A percentile compares a stretch with the other conserved stretches of the same genome.
phyloP scores from a whole-genome alignment of 805 yeast species.

The Ogataea kodamae region DNA sequence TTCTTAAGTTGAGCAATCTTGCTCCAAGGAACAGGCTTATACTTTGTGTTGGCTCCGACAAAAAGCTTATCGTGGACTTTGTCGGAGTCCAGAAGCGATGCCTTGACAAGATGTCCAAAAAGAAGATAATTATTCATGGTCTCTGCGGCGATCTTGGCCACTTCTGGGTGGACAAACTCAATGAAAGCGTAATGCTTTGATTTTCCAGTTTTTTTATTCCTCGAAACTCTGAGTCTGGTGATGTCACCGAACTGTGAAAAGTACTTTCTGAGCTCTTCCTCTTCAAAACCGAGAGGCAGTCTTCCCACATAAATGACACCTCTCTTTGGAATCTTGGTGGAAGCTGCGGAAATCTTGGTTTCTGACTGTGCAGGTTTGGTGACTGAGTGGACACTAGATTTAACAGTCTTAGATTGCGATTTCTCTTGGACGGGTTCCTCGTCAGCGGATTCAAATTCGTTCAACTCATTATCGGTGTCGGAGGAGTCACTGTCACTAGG shows the following conservation, averaged over 20 bases:
- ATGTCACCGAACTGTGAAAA: conserved; percentile 90
- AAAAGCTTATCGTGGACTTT: conserved; percentile 57
- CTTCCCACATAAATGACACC: conserved; percentile 89
- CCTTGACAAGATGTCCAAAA: conserved; percentile 80
- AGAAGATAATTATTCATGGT: conserved; percentile 93
- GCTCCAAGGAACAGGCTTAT: conserved; percentile 57
- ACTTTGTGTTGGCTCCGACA: conserved; percentile 51
- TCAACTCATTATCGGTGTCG: conserved; percentile 16
- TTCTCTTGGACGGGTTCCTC: conserved; percentile 7
- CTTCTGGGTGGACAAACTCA: conserved; percentile 71
- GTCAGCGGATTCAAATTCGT: conserved; percentile 18
- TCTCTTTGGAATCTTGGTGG: conserved; percentile 32
- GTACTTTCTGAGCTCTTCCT: conserved; percentile 71
- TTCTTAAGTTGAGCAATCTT: conserved; percentile 49
- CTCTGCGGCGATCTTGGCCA: conserved; percentile 86
- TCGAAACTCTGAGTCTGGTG: conserved; percentile 70
- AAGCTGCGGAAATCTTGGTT: conserved; percentile 4
- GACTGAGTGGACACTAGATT: conserved; percentile 23
- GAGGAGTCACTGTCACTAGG: conserved; percentile 17
- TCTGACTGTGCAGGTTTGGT: conserved; percentile 20
- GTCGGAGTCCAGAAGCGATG: conserved; percentile 51
- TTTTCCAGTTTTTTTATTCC: conserved; percentile 86
- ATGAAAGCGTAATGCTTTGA: conserved; percentile 90
- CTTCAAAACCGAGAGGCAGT: conserved; percentile 90
- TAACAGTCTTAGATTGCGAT: conserved; percentile 9